Evolutionary conservation across 2,329 filamentous ascomycete species (phyloP), one percentile per base, ranked within the genome.

Genomic region (Lecanosticta acicola): DNA sequence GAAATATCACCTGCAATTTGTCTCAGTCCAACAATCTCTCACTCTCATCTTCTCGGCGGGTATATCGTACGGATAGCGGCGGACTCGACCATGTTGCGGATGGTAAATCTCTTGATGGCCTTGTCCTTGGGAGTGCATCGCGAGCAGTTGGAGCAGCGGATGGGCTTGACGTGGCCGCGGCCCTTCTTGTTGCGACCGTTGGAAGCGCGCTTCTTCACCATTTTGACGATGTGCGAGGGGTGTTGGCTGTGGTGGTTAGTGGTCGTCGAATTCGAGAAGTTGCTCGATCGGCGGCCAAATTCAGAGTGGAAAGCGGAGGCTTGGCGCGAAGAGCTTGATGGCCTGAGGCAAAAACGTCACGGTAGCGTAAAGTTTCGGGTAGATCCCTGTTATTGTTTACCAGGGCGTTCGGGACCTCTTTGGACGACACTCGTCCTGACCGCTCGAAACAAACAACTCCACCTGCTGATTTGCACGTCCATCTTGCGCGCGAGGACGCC

Each of bases 21-120:
- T 47, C 26, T 37, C 19, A 37, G 35, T 17, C 35, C 4, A 5
- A 8, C 3, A 5, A 5, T 17, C 18, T 19, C 17, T 37, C 19
- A 10, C 19, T 19, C 8, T 37, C 8, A 4, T 37, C 17, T 18
- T 19, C 18, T 19, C 8, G 16, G 8, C 18, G 46, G 59, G 49
- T 49, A 50, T 48, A 59, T 87, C 90, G 69, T 90, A 97, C 94
- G 93, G 74, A 98, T 97, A 70, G 93, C 93, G 70, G 94, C 93
- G 69, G 90, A 96, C 80, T 98, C 93, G 64, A 98, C 93, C 93
- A 98, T 98, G 86, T 98, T 97, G 75, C 93, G 86, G 82, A 98
- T 86, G 78, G 93, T 98, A 83, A 98, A 98, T 78, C 93, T 84
- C 89, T 98, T 98, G 83, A 98, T 97, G 65, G 94, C 93, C 88